These are phyloP conservation scores for Rasamsonia emersonii DNA, from an alignment of 2,329 filamentous ascomycete genomes.

Conservation along the genomic window DNA sequence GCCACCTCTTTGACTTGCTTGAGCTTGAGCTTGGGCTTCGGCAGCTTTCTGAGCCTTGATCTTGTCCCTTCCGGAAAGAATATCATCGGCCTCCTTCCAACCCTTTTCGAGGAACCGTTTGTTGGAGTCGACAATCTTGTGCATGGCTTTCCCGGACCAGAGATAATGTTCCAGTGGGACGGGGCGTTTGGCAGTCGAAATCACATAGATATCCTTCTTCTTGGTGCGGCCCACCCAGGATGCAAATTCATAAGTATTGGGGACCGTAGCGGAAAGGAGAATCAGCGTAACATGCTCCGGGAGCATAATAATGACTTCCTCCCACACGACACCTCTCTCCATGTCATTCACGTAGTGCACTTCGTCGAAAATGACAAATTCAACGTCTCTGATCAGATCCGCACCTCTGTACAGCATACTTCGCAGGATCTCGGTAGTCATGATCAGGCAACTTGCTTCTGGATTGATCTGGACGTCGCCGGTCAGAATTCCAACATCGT, in stretches of 20 bases:
- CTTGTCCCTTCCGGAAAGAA: slow-evolving; percentile 75
- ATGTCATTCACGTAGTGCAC: slow-evolving; percentile 98
- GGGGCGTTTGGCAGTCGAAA: slow-evolving; percentile 90
- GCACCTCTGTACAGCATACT: slow-evolving; percentile 98
- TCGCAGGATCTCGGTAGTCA: slow-evolving; percentile 96
- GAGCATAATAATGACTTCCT: slow-evolving; percentile 99
- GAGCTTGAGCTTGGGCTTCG: slow-evolving; percentile 43
- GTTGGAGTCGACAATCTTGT: slow-evolving; percentile 89
- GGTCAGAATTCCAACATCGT: slow-evolving; percentile 93
- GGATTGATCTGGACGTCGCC: slow-evolving; percentile 97
- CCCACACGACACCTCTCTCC: slow-evolving; percentile 95
- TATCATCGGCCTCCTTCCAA: slow-evolving; percentile 87
- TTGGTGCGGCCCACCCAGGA: slow-evolving; percentile 98
- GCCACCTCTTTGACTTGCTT: slow-evolving; percentile 45
- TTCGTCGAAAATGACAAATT: slow-evolving; percentile 98
- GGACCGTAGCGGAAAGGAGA: slow-evolving; percentile 87
- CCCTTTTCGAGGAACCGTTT: slow-evolving; percentile 87
- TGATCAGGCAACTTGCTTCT: slow-evolving; percentile 95
- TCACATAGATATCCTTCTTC: slow-evolving; percentile 98
- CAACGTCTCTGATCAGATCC: slow-evolving; percentile 91
- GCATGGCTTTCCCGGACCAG: slow-evolving; percentile 86
- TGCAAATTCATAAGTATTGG: slow-evolving; percentile 95
- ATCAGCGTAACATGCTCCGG: slow-evolving; percentile 96
- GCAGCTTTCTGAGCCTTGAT: slow-evolving; percentile 48
- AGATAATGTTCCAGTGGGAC: slow-evolving; percentile 93